Percentiles rank a stretch among this genome's conserved stretches.
phyloP scores from a whole-genome alignment of 306 rosid genomes.

The Rubus parviflorus region DNA sequence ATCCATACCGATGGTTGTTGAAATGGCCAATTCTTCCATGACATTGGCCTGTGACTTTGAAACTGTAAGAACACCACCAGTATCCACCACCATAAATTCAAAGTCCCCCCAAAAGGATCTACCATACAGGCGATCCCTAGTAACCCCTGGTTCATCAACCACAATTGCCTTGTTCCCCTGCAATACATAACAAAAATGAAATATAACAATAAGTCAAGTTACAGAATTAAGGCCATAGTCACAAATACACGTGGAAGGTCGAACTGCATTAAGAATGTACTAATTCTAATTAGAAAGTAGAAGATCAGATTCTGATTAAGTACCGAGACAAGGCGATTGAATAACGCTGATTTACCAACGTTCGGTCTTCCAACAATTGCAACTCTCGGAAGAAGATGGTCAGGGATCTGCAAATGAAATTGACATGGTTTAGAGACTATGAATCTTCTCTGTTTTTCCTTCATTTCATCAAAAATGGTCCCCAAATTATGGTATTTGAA shows the following conservation, averaged over 20 bases:
- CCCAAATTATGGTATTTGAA: conserved; percentile 20
- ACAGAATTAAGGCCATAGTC: not conserved
- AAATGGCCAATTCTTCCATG: conserved; percentile 79
- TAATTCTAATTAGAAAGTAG: conserved; percentile 8
- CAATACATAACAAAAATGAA: conserved; percentile 9
- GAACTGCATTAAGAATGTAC: conserved; percentile 14
- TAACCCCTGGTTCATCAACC: conserved; percentile 98
- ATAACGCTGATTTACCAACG: conserved; percentile 93
- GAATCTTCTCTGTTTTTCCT: conserved; percentile 14
- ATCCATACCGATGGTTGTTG: conserved; percentile 94
- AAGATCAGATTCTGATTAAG: conserved; percentile 25
- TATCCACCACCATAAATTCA: conserved; percentile 95
- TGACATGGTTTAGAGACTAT: conserved; percentile 26
- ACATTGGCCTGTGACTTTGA: conserved; percentile 77
- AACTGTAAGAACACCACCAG: conserved; percentile 87
- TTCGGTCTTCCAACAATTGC: conserved; percentile 97
- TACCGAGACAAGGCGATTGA: conserved; percentile 96
- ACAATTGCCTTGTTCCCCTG: conserved; percentile 94
- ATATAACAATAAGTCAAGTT: not conserved
- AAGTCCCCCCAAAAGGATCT: conserved; percentile 86
- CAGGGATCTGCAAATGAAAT: conserved; percentile 71
- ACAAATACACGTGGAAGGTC: conserved; percentile 1
- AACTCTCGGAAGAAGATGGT: conserved; percentile 77
- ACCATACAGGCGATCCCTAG: conserved; percentile 95
- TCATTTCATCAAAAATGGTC: conserved; percentile 14